Percentiles rank a stretch among this genome's conserved stretches.
Conservation (phyloP, 257 asterid species). For the Misopates orontium region DNA sequence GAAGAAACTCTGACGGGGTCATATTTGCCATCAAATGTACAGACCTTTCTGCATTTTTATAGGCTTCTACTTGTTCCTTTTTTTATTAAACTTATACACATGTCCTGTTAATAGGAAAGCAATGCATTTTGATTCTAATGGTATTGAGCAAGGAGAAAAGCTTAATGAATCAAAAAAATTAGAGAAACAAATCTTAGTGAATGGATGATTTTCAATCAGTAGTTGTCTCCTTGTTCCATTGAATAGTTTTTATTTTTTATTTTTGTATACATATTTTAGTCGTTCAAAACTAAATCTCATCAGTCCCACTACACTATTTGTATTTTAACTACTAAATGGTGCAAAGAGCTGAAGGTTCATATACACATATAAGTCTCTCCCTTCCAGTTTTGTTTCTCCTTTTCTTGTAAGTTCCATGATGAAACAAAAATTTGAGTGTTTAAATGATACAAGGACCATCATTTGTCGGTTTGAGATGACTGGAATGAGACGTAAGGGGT, state of each 20-base stretch:
- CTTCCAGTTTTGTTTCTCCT: neutral
- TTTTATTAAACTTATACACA: slow-evolving; percentile 12
- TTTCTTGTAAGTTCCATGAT: neutral
- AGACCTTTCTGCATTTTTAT: slow-evolving; percentile 25
- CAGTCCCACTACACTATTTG: neutral
- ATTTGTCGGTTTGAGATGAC: neutral
- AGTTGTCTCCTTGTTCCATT: slow-evolving; percentile 13
- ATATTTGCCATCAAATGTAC: slow-evolving; percentile 86
- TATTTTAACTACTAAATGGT: slow-evolving; percentile 3
- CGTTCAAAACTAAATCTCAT: neutral
- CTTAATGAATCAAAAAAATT: too few species aligned
- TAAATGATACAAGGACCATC: neutral
- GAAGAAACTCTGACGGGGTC: slow-evolving; percentile 73
- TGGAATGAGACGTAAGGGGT: neutral
- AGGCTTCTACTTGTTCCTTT: slow-evolving; percentile 18
- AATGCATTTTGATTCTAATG: neutral
- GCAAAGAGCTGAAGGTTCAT: slow-evolving; percentile 17
- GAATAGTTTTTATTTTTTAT: neutral
- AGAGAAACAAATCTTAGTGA: too few species aligned
- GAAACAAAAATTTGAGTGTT: neutral
- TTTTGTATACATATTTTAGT: slow-evolving; percentile 6
- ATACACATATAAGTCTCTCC: too few species aligned
- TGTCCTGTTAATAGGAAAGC: neutral
- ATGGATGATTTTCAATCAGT: slow-evolving; percentile 14
- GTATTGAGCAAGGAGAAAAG: neutral